Conservation (phyloP, 768 basidiomycete species). For the Clitopilus hobsonii region DNA sequence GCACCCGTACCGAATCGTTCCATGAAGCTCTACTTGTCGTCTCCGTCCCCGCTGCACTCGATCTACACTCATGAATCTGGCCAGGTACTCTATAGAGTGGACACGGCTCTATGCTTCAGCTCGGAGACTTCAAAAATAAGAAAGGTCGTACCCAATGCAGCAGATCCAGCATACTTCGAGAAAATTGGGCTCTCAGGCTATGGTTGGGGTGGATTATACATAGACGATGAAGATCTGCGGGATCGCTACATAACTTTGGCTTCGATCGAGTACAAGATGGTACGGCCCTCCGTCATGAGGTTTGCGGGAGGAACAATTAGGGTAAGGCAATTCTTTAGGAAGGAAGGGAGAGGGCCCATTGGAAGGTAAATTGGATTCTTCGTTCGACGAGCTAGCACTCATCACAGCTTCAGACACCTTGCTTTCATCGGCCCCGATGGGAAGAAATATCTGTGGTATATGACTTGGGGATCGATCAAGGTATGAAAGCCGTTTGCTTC, state of each 20-base stretch:
- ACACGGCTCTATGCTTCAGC: constrained; percentile 17
- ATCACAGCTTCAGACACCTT: background rate
- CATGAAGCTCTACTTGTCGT: constrained; percentile 15
- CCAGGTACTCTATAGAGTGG: constrained; percentile 10
- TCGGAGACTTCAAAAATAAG: background rate
- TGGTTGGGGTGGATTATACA: background rate
- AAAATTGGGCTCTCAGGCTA: background rate
- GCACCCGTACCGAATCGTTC: background rate
- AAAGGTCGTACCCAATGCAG: constrained; percentile 5
- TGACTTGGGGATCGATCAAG: background rate
- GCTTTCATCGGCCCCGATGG: background rate
- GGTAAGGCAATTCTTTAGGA: constrained; percentile 19
- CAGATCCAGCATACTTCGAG: background rate
- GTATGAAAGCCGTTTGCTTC: background rate
- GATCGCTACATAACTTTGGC: constrained; percentile 26
- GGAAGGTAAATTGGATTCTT: constrained; percentile 13
- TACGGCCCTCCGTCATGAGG: constrained; percentile 22
- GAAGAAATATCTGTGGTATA: background rate
- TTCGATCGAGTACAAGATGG: constrained; percentile 26
- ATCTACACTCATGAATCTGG: constrained; percentile 13
- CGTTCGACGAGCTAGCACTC: background rate
- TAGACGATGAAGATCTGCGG: constrained; percentile 12
- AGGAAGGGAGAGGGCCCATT: constrained; percentile 11
- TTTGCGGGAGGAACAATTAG: constrained; percentile 19
- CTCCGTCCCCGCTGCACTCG: constrained; percentile 12